Base-by-base conservation (phyloP, 1,284 basidiomycete genomes). In the Megacollybia platyphylla region DNA sequence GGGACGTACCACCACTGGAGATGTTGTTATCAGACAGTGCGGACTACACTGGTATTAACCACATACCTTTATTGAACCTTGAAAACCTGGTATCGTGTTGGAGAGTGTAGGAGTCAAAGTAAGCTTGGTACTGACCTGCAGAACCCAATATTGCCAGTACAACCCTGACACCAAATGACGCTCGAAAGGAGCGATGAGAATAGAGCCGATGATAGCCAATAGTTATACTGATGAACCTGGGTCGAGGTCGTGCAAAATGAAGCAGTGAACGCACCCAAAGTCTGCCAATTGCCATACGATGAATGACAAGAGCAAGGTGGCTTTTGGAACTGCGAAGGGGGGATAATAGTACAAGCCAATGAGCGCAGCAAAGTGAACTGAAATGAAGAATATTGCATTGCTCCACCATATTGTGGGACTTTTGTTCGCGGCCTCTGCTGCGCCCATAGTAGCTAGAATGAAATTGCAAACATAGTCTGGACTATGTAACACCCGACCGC, bases 171-270 rank as follows among this genome's bases (percentile, higher is more conserved):
- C 63, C 63, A 7, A 71, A 48, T 1, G 63, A 61, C 2, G 84
- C 83, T 7, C 68, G 67, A 57, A 84, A 87, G 0, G 82, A 70
- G 2, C 73, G 69, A 54, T 87, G 84, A 2, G 81, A 83, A 62
- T 83, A 87, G 15, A 87, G 60, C 20, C 84, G 68, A 54, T 87
- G 84, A 56, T 87, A 87, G 2, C 84, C 84, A 52, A 82, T 67
- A 0, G 80, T 83, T 42, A 85, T 76, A 0, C 80, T 80, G 48
- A 5, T 10, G 18, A 41, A 39, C 43, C 43, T 44, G 45, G 29
- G n/a, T 24, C 13, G 32, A 31, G 44, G 29, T 28, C 31, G 17
- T 11, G 28, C 35, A 24, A 39, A 24, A n/a, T 40, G n/a, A n/a
- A 18, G 40, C 15, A 52, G 57, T 39, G 29, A 10, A 57, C 69